Evolutionary conservation across 345 rosid species (phyloP).

Genomic region (Kernera saxatilis): DNA sequence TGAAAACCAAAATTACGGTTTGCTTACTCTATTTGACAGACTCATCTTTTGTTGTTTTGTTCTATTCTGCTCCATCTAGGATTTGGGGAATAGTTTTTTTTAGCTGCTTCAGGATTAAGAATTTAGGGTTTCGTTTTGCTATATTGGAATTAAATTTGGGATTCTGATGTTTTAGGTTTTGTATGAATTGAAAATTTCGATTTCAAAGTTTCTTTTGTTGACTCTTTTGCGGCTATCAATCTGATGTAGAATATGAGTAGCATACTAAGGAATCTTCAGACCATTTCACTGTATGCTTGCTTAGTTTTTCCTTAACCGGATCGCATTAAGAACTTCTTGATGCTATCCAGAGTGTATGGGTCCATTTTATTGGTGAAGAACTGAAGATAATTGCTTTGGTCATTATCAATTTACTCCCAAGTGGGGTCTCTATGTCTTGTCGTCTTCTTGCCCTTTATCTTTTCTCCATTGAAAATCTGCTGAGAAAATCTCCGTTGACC

Average conservation of each 20-base stretch:
- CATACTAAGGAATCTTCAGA: not conserved
- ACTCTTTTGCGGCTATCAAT: not conserved
- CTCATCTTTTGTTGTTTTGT: too few species aligned
- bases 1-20: not conserved
- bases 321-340: not conserved
- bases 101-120: not conserved
- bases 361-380: too few species aligned
- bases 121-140: not conserved
- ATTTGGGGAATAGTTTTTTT: too few species aligned
- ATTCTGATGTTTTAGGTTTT: too few species aligned
- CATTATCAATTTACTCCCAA: not conserved
- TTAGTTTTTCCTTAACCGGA: not conserved
- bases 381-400: not conserved
- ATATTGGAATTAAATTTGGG: too few species aligned
- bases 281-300: not conserved
- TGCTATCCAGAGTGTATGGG: not conserved
- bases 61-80: not conserved
- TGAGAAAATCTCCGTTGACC: not conserved
- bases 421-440: not conserved
- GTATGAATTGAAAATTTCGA: not conserved
- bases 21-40: too few species aligned
- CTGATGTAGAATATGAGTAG: not conserved
- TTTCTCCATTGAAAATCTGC: not conserved
- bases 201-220: not conserved
- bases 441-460: not conserved